Base-by-base conservation (phyloP, 2,329 filamentous ascomycete species). In the Colletotrichum sublineola region DNA sequence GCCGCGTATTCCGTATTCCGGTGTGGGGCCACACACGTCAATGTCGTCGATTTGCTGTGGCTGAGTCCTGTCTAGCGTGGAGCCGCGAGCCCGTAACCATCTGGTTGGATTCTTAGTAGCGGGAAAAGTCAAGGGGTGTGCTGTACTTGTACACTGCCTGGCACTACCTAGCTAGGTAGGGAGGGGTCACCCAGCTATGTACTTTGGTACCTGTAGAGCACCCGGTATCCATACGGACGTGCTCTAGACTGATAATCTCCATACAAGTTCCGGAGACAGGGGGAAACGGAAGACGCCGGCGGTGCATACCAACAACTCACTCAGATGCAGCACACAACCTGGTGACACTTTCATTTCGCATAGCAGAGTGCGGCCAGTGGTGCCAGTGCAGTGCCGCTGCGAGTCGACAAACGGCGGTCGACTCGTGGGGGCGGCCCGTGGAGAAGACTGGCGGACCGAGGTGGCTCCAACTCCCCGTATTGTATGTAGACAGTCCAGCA, bases 51-150 rank as follows among this genome's bases (percentile, higher is more conserved):
- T 55, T 60, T 42, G 15, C 69, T 42, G 69, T 72, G 66, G 69
- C 69, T 69, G 69, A 64, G 66, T 72, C 60, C 24, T 64, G 33
- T 36, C 29, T 63, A 61, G 53, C 53, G 60, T 69, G 69, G 69
- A 65, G 42, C 53, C 61, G 33, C 24, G 66, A 69, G 33, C 36
- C 38, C 31, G 69, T 63, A 69, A 69, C 58, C 38, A 50, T 64
- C 69, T 61, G 55, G 58, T 56, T 61, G 60, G 60, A 56, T 72
- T 69, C 56, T 46, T 53, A 20, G 60, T n/a, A 38, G 60, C 20
- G 69, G 66, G 18, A 61, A 63, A 33, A 31, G 55, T 67, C 63
- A 31, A 64, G 31, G 66, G 40, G 55, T 48, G 31, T 44, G 7
- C 14, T 12, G 42, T 44, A 46, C n/a, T 12, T 48, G n/a, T 48